These are phyloP conservation scores for Phytophthora pisi DNA, from an alignment of 352 stramenopile genomes.

Conservation along the genomic window DNA sequence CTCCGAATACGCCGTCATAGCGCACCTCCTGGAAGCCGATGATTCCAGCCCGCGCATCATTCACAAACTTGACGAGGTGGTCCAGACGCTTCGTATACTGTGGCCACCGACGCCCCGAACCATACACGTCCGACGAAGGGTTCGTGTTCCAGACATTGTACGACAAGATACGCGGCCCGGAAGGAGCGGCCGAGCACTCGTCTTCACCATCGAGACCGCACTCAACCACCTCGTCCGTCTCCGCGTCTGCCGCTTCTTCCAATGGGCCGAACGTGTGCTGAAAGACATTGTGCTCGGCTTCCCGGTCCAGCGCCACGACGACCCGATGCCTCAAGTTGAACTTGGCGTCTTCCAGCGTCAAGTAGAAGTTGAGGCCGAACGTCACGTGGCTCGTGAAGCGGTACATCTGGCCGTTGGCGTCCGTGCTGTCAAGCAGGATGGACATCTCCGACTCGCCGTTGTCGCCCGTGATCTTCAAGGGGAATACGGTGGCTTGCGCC, in stretches of 20 bases:
- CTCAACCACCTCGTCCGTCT: constrained; percentile 15
- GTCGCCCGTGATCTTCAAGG: constrained; percentile 67
- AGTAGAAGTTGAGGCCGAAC: constrained; percentile 70
- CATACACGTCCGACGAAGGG: constrained; percentile 72
- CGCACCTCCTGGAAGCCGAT: constrained; percentile 90
- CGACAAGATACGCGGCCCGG: constrained; percentile 68
- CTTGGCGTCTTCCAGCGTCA: constrained; percentile 66
- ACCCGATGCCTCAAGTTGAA: constrained; percentile 64
- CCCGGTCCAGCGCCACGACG: constrained; percentile 73
- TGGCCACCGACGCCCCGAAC: constrained; percentile 53
- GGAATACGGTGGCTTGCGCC: constrained; percentile 39
- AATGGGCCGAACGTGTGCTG: constrained; percentile 67
- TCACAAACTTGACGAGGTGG: constrained; percentile 67
- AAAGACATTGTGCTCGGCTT: constrained; percentile 72
- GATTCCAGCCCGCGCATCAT: constrained; percentile 58
- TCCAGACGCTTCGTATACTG: constrained; percentile 83
- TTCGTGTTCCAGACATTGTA: constrained; percentile 94
- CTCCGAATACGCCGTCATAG: constrained; percentile 80
- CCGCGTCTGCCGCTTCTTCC: constrained; percentile 5
- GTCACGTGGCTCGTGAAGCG: constrained; percentile 74
- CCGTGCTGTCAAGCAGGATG: constrained; percentile 63
- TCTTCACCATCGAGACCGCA: constrained; percentile 24
- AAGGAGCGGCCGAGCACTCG: constrained; percentile 17
- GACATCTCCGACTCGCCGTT: constrained; percentile 70
- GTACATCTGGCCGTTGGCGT: constrained; percentile 34